Conservation (phyloP, 1,139 yeast species). For the Chernovozyma aurita region DNA sequence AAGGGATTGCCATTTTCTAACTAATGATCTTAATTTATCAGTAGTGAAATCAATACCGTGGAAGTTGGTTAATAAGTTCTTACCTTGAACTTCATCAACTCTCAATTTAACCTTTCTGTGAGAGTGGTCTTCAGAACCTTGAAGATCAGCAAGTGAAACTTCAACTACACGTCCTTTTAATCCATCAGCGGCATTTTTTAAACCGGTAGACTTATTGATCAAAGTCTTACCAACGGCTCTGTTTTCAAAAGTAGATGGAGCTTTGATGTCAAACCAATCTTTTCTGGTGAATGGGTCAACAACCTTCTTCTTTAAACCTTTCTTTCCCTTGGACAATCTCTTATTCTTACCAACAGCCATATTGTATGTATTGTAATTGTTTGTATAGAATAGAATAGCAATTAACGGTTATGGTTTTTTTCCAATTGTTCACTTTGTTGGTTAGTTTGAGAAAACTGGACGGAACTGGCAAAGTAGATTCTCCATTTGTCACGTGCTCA, state of each 20-base stretch:
- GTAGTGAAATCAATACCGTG: conserved; percentile 49
- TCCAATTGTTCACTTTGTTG: too few species aligned
- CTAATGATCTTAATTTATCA: conserved; percentile 49
- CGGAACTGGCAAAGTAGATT: too few species aligned
- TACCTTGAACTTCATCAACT: conserved; percentile 53
- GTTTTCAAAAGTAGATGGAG: conserved; percentile 49
- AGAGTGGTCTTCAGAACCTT: conserved; percentile 51
- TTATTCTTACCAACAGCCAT: conserved; percentile 55
- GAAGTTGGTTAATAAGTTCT: conserved; percentile 52
- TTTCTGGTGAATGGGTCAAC: conserved; percentile 51
- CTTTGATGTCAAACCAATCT: conserved; percentile 51
- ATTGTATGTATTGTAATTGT: too few species aligned
- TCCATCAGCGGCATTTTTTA: conserved; percentile 50
- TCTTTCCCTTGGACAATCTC: conserved; percentile 52
- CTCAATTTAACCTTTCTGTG: conserved; percentile 50
- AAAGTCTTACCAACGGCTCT: conserved; percentile 50
- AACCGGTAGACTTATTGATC: conserved; percentile 49
- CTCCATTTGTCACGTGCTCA: background rate
- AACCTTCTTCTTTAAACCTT: conserved; percentile 50
- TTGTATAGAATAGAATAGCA: background rate
- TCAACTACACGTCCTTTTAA: conserved; percentile 51
- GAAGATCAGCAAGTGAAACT: conserved; percentile 47
- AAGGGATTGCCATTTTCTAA: conserved; percentile 52
- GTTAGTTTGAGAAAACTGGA: background rate
- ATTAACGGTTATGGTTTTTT: background rate